Base-by-base conservation (phyloP, 2,329 filamentous ascomycete species). In the Penicillium glabrum region DNA sequence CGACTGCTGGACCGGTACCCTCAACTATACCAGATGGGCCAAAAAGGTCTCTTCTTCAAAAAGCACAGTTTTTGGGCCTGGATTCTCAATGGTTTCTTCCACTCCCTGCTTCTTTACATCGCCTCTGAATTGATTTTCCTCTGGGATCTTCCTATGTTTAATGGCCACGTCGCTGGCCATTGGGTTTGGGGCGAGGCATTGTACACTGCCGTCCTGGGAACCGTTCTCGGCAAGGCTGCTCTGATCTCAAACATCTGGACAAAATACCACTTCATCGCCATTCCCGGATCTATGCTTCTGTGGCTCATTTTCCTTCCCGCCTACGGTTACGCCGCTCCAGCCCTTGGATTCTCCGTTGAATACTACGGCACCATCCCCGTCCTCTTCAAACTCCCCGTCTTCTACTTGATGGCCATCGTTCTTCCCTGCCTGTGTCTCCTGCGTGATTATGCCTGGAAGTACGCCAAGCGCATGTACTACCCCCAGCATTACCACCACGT, bases 101-200 rank as follows among this genome's bases (percentile, higher is more conserved):
- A 98, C 77, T 97, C 93, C 19, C 80, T 98, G 52, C 81, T 98
- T 51, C 84, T 98, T n/a, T 98, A 99, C 77, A 85, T 96, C 61
- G 87, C 90, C 65, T 88, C 87, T 14, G 83, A 93, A 71, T 82
- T 90, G 51, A 90, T 99, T 72, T 97, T 89, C 83, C 86, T 86
- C 67, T 83, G 85, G 69, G 95, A 98, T 71, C 84, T 92, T 46
- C 86, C 90, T 3, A 86, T 92, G 65, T 79, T 80, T 43, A 88
- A 98, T 71, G 93, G 95, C 61, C 87, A 88, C 68, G 85, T 88
- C 14, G 90, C 90, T 10, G 95, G 93, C 1, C 95, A 98, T 74
- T 99, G 95, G 95, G 90, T 98, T 3, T 99, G 95, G 95, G 95
- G 93, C 56, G 92, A 92, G 6, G 87, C 89, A n/a, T 82, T 97